Evolutionary conservation across 1,284 basidiomycete genomes (phyloP), one percentile per base, ranked within the genome.

Genomic region (Earliella scabrosa): DNA sequence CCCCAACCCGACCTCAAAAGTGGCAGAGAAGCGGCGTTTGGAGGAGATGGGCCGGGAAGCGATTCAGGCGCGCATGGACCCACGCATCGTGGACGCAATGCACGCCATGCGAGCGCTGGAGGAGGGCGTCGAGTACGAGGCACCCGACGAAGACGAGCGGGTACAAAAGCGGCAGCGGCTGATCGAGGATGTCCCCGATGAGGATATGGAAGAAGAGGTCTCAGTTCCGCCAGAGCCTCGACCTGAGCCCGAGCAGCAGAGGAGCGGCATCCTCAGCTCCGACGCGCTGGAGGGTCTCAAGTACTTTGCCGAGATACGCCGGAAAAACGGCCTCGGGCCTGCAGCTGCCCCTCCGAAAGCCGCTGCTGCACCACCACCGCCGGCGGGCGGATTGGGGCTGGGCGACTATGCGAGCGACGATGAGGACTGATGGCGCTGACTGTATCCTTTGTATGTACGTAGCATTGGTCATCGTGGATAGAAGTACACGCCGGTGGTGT

Each of bases 1-100:
- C 71, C 95, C 95, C 2, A 97, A 98, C 71, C 95, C 95, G 0
- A 86, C 86, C 0, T 87, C 89, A 53, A 95, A 95, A 67, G 85
- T 90, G 6, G 83, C 85, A 2, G 95, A 97, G 74, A 92, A 94
- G 68, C 79, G 83, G 18, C 80, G 94, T 27, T 71, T 98, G 38
- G 88, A 93, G 66, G 85, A 90, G 13, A 80, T 90, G 65, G 95
- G 95, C 0, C 85, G 89, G 63, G 86, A 91, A 58, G 93, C 92
- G 1, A 95, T 98, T 61, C 81, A 87, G 65, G 81, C 92, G 11
- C 85, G 88, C 53, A 91, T 93, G 77, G 90, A 95, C 67, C 89
- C 90, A 3, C 78, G 86, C 18, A 88, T 97, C 49, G 85, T 97
- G 9, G 91, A 96, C 63, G 93, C 94, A 0, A 90, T 95, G 77